Conservation (phyloP, 2,329 filamentous ascomycete species). For the Colletotrichum sp. region DNA sequence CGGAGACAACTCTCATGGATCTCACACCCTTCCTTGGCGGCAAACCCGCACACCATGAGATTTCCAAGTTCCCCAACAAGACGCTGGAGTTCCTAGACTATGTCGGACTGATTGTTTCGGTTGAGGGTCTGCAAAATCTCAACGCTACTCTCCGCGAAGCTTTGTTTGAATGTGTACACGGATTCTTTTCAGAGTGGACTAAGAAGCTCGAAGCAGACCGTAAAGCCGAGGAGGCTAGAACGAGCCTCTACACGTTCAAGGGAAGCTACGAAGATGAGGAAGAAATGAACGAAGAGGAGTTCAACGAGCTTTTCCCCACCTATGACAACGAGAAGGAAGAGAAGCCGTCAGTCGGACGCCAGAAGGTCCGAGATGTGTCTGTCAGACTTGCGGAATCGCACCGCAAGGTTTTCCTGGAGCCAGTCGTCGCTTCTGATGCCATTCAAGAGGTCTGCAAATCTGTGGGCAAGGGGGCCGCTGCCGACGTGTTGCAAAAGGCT, state of each 20-base stretch:
- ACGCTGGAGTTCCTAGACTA: slow-evolving; percentile 57
- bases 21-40: slow-evolving; percentile 64
- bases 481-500: slow-evolving; percentile 25
- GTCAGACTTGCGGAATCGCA: slow-evolving; percentile 68
- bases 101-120: slow-evolving; percentile 46
- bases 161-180: slow-evolving; percentile 71
- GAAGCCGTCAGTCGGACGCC: slow-evolving; percentile 33
- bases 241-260: slow-evolving; percentile 82
- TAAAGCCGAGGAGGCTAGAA: slow-evolving; percentile 73
- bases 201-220: slow-evolving; percentile 78
- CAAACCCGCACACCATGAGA: slow-evolving; percentile 17
- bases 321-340: slow-evolving; percentile 64
- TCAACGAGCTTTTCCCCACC: slow-evolving; percentile 81
- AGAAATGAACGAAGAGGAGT: slow-evolving; percentile 74
- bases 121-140: slow-evolving; percentile 53
- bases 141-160: slow-evolving; percentile 50
- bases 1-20: slow-evolving; percentile 37
- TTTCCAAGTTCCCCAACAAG: slow-evolving; percentile 28
- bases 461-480: slow-evolving; percentile 44
- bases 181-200: slow-evolving; percentile 82
- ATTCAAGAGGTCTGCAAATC: slow-evolving; percentile 50
- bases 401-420: slow-evolving; percentile 53
- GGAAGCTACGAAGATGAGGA: slow-evolving; percentile 81
- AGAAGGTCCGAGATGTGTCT: slow-evolving; percentile 59
- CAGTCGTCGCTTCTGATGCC: slow-evolving; percentile 42